phyloP scores from a whole-genome alignment of 1,284 basidiomycete species.

The Cryptococcus depauperatus region DNA sequence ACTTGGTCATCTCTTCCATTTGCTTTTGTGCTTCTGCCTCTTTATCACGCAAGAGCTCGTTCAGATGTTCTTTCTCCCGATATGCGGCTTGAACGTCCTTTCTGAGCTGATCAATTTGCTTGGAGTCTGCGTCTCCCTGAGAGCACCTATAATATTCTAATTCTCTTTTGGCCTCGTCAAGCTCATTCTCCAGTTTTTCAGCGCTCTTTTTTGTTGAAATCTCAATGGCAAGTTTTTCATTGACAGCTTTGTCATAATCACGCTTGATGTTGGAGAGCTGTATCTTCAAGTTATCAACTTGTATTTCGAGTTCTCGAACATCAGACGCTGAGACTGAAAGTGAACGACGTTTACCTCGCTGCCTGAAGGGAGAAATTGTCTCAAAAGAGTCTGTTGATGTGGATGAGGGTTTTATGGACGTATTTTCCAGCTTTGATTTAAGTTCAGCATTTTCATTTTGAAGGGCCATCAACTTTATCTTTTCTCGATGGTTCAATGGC shows the following conservation, averaged over 20 bases:
- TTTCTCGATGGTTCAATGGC: slow-evolving; percentile 12
- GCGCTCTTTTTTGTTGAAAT: slow-evolving; percentile 26
- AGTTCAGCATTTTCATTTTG: slow-evolving; percentile 29
- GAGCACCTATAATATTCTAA: slow-evolving; percentile 26
- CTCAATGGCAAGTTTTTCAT: slow-evolving; percentile 40
- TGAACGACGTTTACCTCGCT: not conserved
- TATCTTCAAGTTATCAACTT: slow-evolving; percentile 23
- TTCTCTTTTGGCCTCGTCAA: slow-evolving; percentile 39
- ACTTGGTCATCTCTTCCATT: slow-evolving; percentile 8
- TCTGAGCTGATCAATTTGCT: slow-evolving; percentile 25
- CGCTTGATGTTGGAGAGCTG: slow-evolving; percentile 27
- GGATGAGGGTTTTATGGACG: not conserved
- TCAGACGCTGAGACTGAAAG: slow-evolving; percentile 23
- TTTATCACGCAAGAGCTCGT: slow-evolving; percentile 9
- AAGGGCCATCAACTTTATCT: slow-evolving; percentile 16
- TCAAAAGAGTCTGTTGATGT: not conserved
- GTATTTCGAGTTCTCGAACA: slow-evolving; percentile 21
- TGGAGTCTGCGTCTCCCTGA: slow-evolving; percentile 9
- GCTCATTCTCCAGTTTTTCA: slow-evolving; percentile 27
- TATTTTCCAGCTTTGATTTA: slow-evolving; percentile 8
- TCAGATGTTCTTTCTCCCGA: slow-evolving; percentile 15
- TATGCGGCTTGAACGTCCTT: slow-evolving; percentile 18
- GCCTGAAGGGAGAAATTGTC: not conserved
- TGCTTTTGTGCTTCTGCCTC: slow-evolving; percentile 12
- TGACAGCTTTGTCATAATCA: slow-evolving; percentile 38